Conservation (phyloP, 2,329 filamentous ascomycete genomes). For the Clarireedia monteithiana region DNA sequence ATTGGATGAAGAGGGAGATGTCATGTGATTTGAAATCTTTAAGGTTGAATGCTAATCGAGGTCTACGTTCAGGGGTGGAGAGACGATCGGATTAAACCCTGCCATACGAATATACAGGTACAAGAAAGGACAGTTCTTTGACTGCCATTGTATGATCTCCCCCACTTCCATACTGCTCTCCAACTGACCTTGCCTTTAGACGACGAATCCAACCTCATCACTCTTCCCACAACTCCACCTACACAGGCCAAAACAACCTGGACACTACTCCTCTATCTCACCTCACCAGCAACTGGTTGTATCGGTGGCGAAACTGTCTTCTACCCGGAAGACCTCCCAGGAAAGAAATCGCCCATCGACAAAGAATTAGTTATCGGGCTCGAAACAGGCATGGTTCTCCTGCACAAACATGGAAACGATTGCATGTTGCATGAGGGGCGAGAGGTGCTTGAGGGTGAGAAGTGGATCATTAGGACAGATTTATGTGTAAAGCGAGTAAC, state of each 20-base stretch:
- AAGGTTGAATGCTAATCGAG: background rate
- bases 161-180: background rate
- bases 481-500: constrained; percentile 51
- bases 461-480: constrained; percentile 86
- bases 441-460: constrained; percentile 73
- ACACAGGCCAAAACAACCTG: constrained; percentile 68
- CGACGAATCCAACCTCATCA: constrained; percentile 75
- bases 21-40: background rate
- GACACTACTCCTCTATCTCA: constrained; percentile 85
- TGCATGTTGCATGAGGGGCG: constrained; percentile 86
- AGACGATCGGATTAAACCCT: constrained; percentile 75
- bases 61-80: constrained; percentile 59
- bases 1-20: background rate
- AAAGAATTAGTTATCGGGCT: constrained; percentile 65
- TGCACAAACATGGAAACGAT: constrained; percentile 84
- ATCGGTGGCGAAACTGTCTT: constrained; percentile 86
- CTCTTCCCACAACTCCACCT: constrained; percentile 40
- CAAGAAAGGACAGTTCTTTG: constrained; percentile 79
- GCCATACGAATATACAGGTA: constrained; percentile 91
- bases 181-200: constrained; percentile 42
- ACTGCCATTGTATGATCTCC: constrained; percentile 71
- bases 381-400: constrained; percentile 76
- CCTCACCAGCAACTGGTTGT: constrained; percentile 65
- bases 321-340: constrained; percentile 59
- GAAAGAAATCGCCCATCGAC: constrained; percentile 34